Base-by-base conservation (phyloP, 192 early-diverging fungal genomes). In the Chytriomyces sp. region DNA sequence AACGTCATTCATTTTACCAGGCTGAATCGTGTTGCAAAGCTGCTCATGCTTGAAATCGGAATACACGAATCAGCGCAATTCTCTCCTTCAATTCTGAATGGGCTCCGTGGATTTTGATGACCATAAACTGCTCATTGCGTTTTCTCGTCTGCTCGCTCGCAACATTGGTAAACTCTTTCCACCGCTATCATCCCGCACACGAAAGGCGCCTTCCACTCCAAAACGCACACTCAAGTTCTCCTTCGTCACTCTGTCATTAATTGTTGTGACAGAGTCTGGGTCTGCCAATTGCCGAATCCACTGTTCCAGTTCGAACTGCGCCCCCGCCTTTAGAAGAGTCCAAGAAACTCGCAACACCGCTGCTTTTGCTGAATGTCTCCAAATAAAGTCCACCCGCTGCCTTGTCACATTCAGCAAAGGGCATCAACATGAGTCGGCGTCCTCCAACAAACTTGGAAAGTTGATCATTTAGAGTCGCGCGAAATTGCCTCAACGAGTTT, bases 1-100 rank as follows among this genome's bases (percentile, higher is more conserved):
- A 35, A 35, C 35, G 4, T 35, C 35, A 35, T 35, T 35, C 35
- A 35, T 35, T 74, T 86, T 83, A 75, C 90, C 70, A 78, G 90
- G 66, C 49, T 93, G 85, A 50, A 99, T 98, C 8, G 97, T 99
- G 77, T 93, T 90, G 78, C 95, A 92, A n/a, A 99, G 89, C 86
- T 99, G 96, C 82, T 98, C 96, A 80, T 99, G 98, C 84, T 96
- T 95, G 81, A n/a, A 93, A 91, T 71, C 98, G 87, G 87, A 99
- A 99, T 78, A 88, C 87, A 60, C 92, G 88, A 46, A 99, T 89
- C 82, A 97, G 98, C 7, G 82, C 83, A 62, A 98, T 81, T 67
- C 98, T 91, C 80, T 99, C 98, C 84, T 98, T 95, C 61, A 99
- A 89, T 71, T 94, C 91, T 18, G 88, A 90, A 75, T 99, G 98